phyloP scores from a whole-genome alignment of 768 basidiomycete species.

The Kwoniella botswanensis region DNA sequence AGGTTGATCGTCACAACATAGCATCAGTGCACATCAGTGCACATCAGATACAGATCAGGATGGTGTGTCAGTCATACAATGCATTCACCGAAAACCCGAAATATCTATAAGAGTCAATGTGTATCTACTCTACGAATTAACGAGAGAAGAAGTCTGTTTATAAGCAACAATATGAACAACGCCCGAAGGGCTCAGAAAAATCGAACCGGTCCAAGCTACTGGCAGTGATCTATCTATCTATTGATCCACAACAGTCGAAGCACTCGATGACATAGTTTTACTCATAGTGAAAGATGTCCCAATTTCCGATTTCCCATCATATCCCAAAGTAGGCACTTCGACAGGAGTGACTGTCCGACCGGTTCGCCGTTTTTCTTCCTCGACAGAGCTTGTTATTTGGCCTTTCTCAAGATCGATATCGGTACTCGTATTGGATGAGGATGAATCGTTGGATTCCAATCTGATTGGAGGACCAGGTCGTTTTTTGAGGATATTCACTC shows the following conservation, averaged over 20 bases:
- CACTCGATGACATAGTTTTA: not conserved
- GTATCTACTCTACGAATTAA: no score
- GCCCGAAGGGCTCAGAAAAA: not conserved
- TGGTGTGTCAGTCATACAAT: no score
- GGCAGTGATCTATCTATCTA: not conserved
- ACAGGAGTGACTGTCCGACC: slow-evolving; percentile 1
- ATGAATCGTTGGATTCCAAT: not conserved
- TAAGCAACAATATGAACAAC: not conserved
- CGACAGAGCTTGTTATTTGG: not conserved
- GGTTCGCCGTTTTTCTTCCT: not conserved
- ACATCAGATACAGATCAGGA: no score
- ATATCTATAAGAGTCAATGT: not conserved
- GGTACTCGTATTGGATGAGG: not conserved
- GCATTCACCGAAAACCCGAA: not conserved
- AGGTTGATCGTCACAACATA: no score
- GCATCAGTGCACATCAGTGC: no score
- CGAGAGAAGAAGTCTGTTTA: not conserved
- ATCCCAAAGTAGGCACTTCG: not conserved
- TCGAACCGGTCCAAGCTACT: no score
- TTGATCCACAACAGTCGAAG: not conserved
- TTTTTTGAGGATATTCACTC: slow-evolving; percentile 19
- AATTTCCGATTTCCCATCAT: not conserved
- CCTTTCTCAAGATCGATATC: slow-evolving; percentile 11
- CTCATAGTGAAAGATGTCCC: not conserved
- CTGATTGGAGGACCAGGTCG: slow-evolving; percentile 10